Base-by-base conservation (phyloP, 768 basidiomycete species). In the Mycena sanguinolenta region DNA sequence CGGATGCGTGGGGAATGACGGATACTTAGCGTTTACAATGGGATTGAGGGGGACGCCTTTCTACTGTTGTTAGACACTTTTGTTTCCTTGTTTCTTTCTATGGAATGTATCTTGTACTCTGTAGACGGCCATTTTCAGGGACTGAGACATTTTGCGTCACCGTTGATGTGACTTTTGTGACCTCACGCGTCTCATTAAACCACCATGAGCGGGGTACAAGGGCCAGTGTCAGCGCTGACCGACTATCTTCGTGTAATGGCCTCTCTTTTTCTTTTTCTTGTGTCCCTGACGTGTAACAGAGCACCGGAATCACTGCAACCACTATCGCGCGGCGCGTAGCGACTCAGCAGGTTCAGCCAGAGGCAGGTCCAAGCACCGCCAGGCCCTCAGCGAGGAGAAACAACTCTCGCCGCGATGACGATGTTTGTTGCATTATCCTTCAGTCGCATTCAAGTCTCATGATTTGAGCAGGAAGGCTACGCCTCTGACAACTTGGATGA, bases 141-240 rank as follows among this genome's bases (percentile, higher is more conserved):
- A 34, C 4, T 10, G 32, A 34, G 32, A 10, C 4, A 34, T n/a
- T n/a, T n/a, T n/a, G n/a, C n/a, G n/a, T n/a, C 4, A 34, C 4
- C 32, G 32, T 34, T 34, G 32, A 42, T 39, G 39, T 39, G 13
- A 50, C 49, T 23, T 12, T n/a, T 10, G 69, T 70, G 69, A 70
- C 69, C 55, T 70, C 58, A 60, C 69, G 69, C 69, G 69, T 64
- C 16, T 64, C 63, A 70, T 70, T 70, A 64, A 25, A 34, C 32
- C 7, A 57, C 55, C 58, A 61, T 39, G 32, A 71, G 54, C 64
- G 13, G 88, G 67, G 89, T 95, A 50, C 88, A 92, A 16, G 95
- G 95, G 0, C 95, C 95, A 3, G 89, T 92, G 0, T 95, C 93
- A 25, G 95, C 95, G 0, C 81, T 96, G 16, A 95, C 95, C 39